These are phyloP conservation scores for Boletus subcaerulescens DNA, from an alignment of 768 basidiomycete species.

Conservation along the genomic window DNA sequence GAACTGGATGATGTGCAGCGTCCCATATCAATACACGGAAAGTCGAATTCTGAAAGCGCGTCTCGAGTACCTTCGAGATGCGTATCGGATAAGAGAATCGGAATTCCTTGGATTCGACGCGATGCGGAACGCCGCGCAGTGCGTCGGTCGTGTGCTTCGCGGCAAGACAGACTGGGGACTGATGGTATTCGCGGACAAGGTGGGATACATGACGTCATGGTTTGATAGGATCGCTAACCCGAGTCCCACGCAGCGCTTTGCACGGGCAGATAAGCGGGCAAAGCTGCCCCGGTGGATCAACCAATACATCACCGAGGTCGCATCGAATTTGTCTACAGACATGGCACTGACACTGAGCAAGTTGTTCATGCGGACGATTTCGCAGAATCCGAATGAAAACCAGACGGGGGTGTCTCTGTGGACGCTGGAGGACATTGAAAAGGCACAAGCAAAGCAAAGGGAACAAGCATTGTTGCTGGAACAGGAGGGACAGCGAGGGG, in stretches of 20 bases:
- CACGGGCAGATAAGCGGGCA: conserved; percentile 87
- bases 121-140: conserved; percentile 98
- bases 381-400: conserved; percentile 95
- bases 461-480: conserved; percentile 54
- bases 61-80: conserved; percentile 95
- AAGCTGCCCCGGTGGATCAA: conserved; percentile 99
- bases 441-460: conserved; percentile 78
- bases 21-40: conserved; percentile 98
- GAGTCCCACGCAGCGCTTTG: conserved; percentile 65
- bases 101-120: conserved; percentile 99
- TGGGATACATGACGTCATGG: conserved; percentile 28
- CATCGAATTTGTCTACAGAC: conserved; percentile 96
- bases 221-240: not conserved
- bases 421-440: conserved; percentile 90
- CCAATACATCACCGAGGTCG: conserved; percentile 98
- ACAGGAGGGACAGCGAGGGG: conserved; percentile 20
- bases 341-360: conserved; percentile 95
- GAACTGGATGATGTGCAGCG: conserved; percentile 41
- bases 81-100: conserved; percentile 96
- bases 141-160: conserved; percentile 94
- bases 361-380: conserved; percentile 97
- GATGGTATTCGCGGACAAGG: conserved; percentile 99
- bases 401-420: conserved; percentile 93
- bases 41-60: conserved; percentile 96
- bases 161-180: conserved; percentile 99